Conservation (phyloP, 1,139 yeast species). For the Arxiozyma telluris region DNA sequence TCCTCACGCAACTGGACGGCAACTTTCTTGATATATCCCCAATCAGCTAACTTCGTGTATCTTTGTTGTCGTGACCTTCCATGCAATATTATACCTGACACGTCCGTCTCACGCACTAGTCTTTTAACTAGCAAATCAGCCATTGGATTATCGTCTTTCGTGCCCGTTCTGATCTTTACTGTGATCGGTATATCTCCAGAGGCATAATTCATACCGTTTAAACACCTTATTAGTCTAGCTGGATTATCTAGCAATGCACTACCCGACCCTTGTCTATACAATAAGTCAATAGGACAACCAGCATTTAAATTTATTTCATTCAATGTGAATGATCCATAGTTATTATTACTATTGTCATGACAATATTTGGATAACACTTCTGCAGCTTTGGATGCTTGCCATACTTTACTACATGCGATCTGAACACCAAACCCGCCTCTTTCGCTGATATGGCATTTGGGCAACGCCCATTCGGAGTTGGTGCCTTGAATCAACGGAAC, state of each 20-base stretch:
- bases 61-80: conserved; percentile 96
- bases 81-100: conserved; percentile 86
- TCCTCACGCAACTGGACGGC: conserved; percentile 58
- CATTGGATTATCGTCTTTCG: conserved; percentile 75
- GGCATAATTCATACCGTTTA: conserved; percentile 81
- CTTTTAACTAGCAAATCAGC: conserved; percentile 69
- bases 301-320: conserved; percentile 84
- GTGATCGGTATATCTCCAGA: conserved; percentile 89
- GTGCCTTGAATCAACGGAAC: conserved; percentile 82
- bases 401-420: conserved; percentile 81
- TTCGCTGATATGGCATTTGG: conserved; percentile 79
- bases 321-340: conserved; percentile 29
- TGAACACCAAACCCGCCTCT: conserved; percentile 90
- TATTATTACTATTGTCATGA: neutral
- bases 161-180: conserved; percentile 86
- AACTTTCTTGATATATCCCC: conserved; percentile 78
- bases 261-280: conserved; percentile 92
- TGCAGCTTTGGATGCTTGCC: conserved; percentile 90
- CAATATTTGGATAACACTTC: conserved; percentile 49
- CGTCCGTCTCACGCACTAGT: conserved; percentile 66
- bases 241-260: conserved; percentile 90
- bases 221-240: conserved; percentile 63
- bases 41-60: conserved; percentile 82
- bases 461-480: conserved; percentile 94
- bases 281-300: conserved; percentile 94